Conservation (phyloP, 805 yeast species). For the Metschnikowia picachoensis region DNA sequence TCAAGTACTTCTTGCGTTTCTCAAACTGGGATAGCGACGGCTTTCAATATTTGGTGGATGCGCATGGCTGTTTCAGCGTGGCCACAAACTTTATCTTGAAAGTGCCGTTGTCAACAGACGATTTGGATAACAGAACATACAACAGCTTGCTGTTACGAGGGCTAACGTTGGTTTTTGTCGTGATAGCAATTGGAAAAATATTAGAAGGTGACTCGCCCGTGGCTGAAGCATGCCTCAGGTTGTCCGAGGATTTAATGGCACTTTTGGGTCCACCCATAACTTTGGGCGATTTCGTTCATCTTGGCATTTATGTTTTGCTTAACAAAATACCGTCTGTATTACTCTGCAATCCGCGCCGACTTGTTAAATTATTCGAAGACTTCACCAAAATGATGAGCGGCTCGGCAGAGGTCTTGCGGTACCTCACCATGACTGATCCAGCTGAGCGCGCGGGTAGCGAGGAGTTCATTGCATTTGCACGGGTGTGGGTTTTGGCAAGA, state of each 20-base stretch:
- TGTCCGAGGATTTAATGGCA: conserved; percentile 5
- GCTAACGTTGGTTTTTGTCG: conserved; percentile 6
- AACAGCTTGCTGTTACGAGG: conserved; percentile 9
- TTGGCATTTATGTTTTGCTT: conserved; percentile 11
- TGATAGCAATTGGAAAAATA: conserved; percentile 9
- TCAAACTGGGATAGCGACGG: conserved; percentile 9
- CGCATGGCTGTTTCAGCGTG: conserved; percentile 12
- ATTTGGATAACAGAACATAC: conserved; percentile 1
- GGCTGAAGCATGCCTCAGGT: conserved; percentile 7
- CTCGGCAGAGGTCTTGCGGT: conserved; percentile 5
- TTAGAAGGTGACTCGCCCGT: conserved; percentile 4
- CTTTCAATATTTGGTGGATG: conserved; percentile 11
- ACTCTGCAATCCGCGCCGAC: neutral
- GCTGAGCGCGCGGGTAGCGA: conserved; percentile 2
- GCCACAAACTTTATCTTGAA: conserved; percentile 8
- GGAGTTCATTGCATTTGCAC: conserved; percentile 14
- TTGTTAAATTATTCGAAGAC: conserved; percentile 1
- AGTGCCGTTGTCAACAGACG: conserved; percentile 2
- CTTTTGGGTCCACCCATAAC: conserved; percentile 8
- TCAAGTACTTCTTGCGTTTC: conserved; percentile 8
- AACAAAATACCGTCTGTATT: conserved; percentile 9
- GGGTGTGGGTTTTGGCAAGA: conserved; percentile 14
- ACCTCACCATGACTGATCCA: conserved; percentile 7
- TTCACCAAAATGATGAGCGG: conserved; percentile 5
- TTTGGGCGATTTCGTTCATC: conserved; percentile 12